phyloP scores from a whole-genome alignment of 169 alveolate genomes.

The Eimeria falciformis region DNA sequence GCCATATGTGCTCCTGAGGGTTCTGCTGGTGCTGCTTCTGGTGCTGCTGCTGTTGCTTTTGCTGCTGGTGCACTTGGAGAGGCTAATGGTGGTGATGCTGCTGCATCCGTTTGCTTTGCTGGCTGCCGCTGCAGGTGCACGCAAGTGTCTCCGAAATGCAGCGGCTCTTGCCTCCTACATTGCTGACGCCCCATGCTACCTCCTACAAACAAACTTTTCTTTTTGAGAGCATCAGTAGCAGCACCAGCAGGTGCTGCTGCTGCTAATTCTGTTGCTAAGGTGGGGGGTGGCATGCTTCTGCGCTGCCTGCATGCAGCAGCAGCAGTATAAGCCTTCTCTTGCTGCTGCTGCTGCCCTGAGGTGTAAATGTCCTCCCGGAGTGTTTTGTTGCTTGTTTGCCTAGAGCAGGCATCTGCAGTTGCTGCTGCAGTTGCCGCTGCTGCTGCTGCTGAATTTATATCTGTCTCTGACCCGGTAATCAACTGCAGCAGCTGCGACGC shows the following conservation, averaged over 20 bases:
- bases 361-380: background rate
- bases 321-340: background rate
- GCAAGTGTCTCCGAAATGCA: background rate
- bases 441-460: background rate
- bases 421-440: background rate
- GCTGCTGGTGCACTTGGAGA: too few relatives aligned
- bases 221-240: background rate
- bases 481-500: constrained; percentile 1
- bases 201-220: background rate
- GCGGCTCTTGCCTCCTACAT: background rate
- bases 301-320: constrained; percentile 9
- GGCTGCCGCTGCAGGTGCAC: constrained; percentile 41
- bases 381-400: background rate
- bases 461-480: background rate
- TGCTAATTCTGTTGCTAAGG: background rate
- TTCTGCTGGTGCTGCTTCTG: background rate
- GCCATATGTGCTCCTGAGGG: background rate
- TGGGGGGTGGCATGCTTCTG: background rate
- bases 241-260: constrained; percentile 11
- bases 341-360: constrained; percentile 8
- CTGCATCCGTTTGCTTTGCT: constrained; percentile 3
- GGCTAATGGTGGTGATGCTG: too few relatives aligned
- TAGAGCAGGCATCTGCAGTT: background rate
- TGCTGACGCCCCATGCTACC: constrained; percentile 9
- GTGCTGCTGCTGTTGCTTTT: background rate